Evolutionary conservation across 2,329 filamentous ascomycete genomes (phyloP).

Genomic region (Fusarium sp.): DNA sequence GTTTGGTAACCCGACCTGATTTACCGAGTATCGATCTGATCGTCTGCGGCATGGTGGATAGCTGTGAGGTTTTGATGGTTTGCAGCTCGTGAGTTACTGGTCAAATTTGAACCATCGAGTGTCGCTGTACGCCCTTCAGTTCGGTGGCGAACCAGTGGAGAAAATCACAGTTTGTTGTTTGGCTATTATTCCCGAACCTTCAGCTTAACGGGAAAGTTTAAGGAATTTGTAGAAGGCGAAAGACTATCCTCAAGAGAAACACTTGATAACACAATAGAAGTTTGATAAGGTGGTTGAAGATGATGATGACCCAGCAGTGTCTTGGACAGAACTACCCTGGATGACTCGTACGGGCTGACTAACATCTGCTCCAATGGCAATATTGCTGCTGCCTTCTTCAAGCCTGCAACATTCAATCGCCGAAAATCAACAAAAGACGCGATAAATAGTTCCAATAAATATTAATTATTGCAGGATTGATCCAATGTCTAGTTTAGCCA

Average conservation of each 20-base stretch:
- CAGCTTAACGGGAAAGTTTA: neutral
- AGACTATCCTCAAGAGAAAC: neutral
- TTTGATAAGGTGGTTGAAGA: neutral
- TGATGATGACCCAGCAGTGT: conserved; percentile 1
- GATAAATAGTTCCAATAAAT: neutral
- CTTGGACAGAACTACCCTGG: neutral
- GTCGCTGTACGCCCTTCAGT: conserved; percentile 14
- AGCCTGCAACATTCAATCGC: neutral
- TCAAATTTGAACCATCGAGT: neutral
- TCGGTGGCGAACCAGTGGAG: conserved; percentile 34
- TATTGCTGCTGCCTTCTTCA: neutral
- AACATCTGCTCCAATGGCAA: conserved; percentile 1
- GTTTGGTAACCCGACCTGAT: conserved; percentile 52
- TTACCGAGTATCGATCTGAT: conserved; percentile 55
- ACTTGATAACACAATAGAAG: neutral
- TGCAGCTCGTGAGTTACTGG: neutral
- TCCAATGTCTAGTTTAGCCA: conserved; percentile 47
- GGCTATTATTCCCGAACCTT: neutral
- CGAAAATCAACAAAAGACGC: neutral
- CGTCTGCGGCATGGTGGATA: conserved; percentile 45
- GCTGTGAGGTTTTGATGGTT: neutral
- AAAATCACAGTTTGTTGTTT: conserved; percentile 2
- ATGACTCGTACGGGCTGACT: conserved; percentile 24
- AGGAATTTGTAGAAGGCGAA: neutral
- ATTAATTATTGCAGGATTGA: conserved; percentile 3